A percentile compares a stretch with the other conserved stretches of the same genome.
Conservation (phyloP, 2,329 filamentous ascomycete genomes). For the Curvularia spicifera region DNA sequence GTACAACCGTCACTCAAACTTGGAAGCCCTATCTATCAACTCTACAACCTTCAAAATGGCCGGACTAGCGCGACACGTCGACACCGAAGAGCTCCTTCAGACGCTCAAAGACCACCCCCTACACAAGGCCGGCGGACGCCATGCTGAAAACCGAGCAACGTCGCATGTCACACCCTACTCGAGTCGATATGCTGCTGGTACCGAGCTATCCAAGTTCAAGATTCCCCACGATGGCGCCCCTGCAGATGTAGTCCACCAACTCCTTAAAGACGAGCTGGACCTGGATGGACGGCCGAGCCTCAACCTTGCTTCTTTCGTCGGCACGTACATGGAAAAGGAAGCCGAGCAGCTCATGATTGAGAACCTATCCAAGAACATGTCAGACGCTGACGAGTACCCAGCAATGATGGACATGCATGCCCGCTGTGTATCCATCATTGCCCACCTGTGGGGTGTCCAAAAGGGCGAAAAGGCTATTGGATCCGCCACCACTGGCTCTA, state of each 20-base stretch:
- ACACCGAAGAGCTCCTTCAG: slow-evolving; percentile 61
- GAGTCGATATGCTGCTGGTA: slow-evolving; percentile 61
- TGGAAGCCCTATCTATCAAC: background rate
- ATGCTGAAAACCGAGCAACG: slow-evolving; percentile 48
- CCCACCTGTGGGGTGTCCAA: slow-evolving; percentile 69
- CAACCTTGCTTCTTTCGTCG: slow-evolving; percentile 72
- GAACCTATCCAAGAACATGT: slow-evolving; percentile 73
- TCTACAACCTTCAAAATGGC: slow-evolving; percentile 49
- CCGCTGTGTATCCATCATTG: slow-evolving; percentile 72
- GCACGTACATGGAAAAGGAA: slow-evolving; percentile 73
- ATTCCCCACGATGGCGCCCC: slow-evolving; percentile 65
- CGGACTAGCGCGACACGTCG: slow-evolving; percentile 58
- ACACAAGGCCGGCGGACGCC: slow-evolving; percentile 46
- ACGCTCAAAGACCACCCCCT: slow-evolving; percentile 57
- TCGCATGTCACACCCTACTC: slow-evolving; percentile 64
- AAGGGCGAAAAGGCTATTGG: slow-evolving; percentile 70
- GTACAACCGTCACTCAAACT: background rate
- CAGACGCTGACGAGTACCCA: slow-evolving; percentile 64
- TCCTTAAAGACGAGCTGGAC: slow-evolving; percentile 57
- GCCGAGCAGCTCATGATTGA: slow-evolving; percentile 70
- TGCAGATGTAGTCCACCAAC: slow-evolving; percentile 68
- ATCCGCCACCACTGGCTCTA: slow-evolving; percentile 73
- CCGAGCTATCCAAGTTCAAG: slow-evolving; percentile 65
- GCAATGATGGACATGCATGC: slow-evolving; percentile 63
- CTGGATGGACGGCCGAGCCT: slow-evolving; percentile 63